These are phyloP conservation scores for Ceratocystis smalleyi DNA, from an alignment of 2,329 filamentous ascomycete species.

Conservation along the genomic window DNA sequence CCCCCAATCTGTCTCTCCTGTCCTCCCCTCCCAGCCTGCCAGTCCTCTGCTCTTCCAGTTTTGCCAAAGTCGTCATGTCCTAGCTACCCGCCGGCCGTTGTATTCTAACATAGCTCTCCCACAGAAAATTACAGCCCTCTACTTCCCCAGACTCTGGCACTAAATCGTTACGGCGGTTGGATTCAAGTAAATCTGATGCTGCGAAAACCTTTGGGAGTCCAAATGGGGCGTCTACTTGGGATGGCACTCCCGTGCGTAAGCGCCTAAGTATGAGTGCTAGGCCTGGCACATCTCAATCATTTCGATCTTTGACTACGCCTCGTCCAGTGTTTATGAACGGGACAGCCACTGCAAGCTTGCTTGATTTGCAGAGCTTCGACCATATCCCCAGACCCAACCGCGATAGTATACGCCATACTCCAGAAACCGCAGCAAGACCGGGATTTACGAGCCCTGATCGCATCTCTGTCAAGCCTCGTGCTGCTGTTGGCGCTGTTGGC, in stretches of 20 bases:
- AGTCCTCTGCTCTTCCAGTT: slow-evolving; percentile 9
- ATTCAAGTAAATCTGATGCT: slow-evolving; percentile 1
- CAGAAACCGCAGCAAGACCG: slow-evolving; percentile 1
- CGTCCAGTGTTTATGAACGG: slow-evolving; percentile 16
- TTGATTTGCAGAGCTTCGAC: slow-evolving; percentile 12
- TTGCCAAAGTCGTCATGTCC: neutral
- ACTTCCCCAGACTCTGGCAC: slow-evolving; percentile 1
- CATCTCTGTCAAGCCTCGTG: slow-evolving; percentile 16
- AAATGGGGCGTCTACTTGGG: slow-evolving; percentile 7
- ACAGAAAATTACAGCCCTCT: slow-evolving; percentile 9
- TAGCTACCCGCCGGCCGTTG: neutral
- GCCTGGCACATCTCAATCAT: slow-evolving; percentile 17
- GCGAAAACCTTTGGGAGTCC: neutral
- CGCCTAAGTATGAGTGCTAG: slow-evolving; percentile 15
- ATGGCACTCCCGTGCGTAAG: slow-evolving; percentile 1
- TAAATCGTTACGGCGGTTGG: neutral
- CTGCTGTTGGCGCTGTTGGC: slow-evolving; percentile 10
- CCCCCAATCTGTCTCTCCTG: slow-evolving; percentile 14
- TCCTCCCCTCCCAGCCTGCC: neutral
- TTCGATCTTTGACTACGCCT: slow-evolving; percentile 14
- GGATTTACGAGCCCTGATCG: neutral
- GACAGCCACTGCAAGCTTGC: slow-evolving; percentile 13
- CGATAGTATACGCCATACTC: slow-evolving; percentile 13
- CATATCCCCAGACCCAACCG: slow-evolving; percentile 9
- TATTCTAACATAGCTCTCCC: neutral